Base-by-base conservation (phyloP, 371 early-diverging fungal genomes). In the Lichtheimia ramosa region DNA sequence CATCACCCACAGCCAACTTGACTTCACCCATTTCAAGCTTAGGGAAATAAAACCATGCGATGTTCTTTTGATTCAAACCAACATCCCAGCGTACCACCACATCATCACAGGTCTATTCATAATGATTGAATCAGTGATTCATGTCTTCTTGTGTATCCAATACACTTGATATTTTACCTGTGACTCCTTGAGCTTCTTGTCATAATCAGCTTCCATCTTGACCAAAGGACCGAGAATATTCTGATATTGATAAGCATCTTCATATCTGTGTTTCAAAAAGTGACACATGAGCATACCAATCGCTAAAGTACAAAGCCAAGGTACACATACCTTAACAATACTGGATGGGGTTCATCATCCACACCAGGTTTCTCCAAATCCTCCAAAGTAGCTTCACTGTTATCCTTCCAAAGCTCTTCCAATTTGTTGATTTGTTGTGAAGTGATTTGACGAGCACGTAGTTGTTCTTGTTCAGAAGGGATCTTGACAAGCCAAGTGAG, bases 201-300 rank as follows among this genome's bases (percentile, higher is more conserved):
- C 98, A 68, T 97, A 93, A 56, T 97, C 96, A 21, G 97, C 97
- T 73, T 99, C 99, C 85, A 96, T 83, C 63, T 93, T 92, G 25
- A 99, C 96, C 21, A 99, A 75, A 4, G 98, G 96, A 3, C 92
- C 96, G 74, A 97, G 93, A 25, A 96, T 94, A 65, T 92, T 94
- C 67, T 95, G 96, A 72, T 98, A 99, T 73, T 96, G 94, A 73
- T 93, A 94, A 5, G 98, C 97, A 77, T 97, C 97, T 51, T 95
- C 95, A 64, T 97, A 97, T 74, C 90, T 87, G 75, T 23, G 24
- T 34, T 34, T 53, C 13, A 52, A 49, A 42, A 23, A 34, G 15
- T 46, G 46, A 46, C 46, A 18, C 21, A 56, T 13, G 43, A 15
- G 43, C 14, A 48, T 34, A 59, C 49, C 10, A 14, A 42, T 41